These are phyloP conservation scores for Perilla frutescens DNA, from an alignment of 257 asterid species.

Conservation along the genomic window DNA sequence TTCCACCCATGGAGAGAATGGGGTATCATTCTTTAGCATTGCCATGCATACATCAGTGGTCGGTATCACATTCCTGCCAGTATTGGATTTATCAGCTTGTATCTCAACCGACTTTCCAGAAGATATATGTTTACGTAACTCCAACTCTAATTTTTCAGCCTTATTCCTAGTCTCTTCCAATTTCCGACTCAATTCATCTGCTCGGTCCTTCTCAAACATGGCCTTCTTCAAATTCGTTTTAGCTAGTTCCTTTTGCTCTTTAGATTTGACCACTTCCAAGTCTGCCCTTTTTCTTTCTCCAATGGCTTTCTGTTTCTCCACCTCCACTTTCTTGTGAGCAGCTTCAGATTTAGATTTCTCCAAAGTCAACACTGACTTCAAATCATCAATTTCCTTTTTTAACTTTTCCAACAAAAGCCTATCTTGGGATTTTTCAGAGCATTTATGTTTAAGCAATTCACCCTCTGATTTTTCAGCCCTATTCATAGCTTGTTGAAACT, in stretches of 20 bases:
- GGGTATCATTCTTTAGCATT: constrained; percentile 39
- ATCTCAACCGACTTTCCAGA: constrained; percentile 39
- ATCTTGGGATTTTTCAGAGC: constrained; percentile 42
- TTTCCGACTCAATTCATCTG: constrained; percentile 57
- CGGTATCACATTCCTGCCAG: constrained; percentile 31
- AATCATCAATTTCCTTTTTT: constrained; percentile 51
- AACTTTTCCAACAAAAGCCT: constrained; percentile 52
- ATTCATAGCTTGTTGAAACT: constrained; percentile 56
- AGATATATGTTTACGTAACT: constrained; percentile 40
- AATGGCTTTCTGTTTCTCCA: constrained; percentile 56
- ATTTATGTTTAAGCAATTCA: constrained; percentile 11
- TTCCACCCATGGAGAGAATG: constrained; percentile 37
- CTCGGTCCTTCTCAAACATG: constrained; percentile 61
- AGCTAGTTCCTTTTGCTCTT: constrained; percentile 55
- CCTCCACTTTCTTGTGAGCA: constrained; percentile 56
- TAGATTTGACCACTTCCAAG: constrained; percentile 52
- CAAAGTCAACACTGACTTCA: constrained; percentile 52
- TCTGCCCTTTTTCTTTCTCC: constrained; percentile 72
- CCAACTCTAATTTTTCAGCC: constrained; percentile 56
- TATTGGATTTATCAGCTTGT: constrained; percentile 32
- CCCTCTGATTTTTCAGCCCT: constrained; percentile 40
- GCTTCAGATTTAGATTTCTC: constrained; percentile 62
- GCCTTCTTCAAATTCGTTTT: constrained; percentile 64
- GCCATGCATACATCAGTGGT: constrained; percentile 35
- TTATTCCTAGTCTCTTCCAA: constrained; percentile 57